Percentiles rank a stretch among this genome's conserved stretches.
These are phyloP conservation scores for Cystobasidium slooffiae DNA, from an alignment of 1,284 basidiomycete genomes.

Conservation along the genomic window DNA sequence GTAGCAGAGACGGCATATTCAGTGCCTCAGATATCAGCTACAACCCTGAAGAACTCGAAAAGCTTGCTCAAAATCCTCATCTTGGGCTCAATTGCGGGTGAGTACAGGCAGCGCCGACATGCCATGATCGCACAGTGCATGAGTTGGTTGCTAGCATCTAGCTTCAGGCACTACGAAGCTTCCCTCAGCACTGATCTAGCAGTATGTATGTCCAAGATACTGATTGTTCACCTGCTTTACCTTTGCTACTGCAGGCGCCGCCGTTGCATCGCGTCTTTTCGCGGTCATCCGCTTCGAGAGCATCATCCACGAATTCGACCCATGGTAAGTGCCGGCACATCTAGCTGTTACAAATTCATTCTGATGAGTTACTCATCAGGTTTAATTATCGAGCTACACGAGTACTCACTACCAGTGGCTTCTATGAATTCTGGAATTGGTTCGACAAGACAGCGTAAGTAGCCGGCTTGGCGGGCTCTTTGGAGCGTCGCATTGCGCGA, in stretches of 20 bases:
- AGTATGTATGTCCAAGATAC: too few relatives aligned
- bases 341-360: background rate
- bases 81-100: slow-evolving; percentile 77
- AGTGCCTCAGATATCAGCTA: slow-evolving; percentile 23
- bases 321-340: slow-evolving; percentile 8
- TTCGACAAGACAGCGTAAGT: slow-evolving; percentile 82
- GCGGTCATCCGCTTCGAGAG: slow-evolving; percentile 98
- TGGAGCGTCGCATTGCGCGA: background rate
- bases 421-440: slow-evolving; percentile 99
- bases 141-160: background rate
- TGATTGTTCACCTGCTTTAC: background rate
- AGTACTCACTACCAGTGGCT: slow-evolving; percentile 86
- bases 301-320: slow-evolving; percentile 61
- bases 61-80: slow-evolving; percentile 74
- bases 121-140: background rate
- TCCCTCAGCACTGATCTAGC: too few relatives aligned
- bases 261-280: slow-evolving; percentile 93
- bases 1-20: slow-evolving; percentile 37
- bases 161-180: too few relatives aligned
- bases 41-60: slow-evolving; percentile 31
- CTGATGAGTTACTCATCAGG: background rate
- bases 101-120: background rate
- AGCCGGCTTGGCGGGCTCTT: background rate
- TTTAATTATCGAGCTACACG: slow-evolving; percentile 72
- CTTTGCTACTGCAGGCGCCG: slow-evolving; percentile 63